Evolutionary conservation across 148 eudicot genomes (phyloP).

Genomic region (Dysphania ambrosioides): DNA sequence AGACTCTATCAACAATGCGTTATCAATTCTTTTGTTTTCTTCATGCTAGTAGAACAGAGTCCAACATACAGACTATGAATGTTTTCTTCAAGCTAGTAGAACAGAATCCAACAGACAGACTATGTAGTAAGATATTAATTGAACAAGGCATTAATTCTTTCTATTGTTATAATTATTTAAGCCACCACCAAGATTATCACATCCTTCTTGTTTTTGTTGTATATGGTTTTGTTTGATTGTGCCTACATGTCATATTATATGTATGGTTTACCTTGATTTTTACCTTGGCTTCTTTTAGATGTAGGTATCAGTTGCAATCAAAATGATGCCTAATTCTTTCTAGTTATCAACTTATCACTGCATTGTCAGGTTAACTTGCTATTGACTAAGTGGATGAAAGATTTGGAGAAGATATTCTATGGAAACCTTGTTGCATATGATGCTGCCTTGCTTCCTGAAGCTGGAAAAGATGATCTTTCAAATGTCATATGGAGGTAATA

Average conservation of each 20-base stretch:
- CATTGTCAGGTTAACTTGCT: slow-evolving; percentile 81
- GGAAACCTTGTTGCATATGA: slow-evolving; percentile 95
- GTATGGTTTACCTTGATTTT: not conserved
- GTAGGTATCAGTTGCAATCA: not conserved
- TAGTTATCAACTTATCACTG: slow-evolving; percentile 3
- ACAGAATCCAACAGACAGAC: no score
- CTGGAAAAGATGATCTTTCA: slow-evolving; percentile 70
- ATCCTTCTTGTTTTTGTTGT: not conserved
- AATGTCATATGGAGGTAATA: slow-evolving; percentile 78
- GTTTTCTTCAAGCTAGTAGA: no score
- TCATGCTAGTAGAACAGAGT: no score
- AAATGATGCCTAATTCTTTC: not conserved
- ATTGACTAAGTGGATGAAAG: slow-evolving; percentile 91
- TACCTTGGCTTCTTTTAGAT: not conserved
- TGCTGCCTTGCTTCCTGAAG: slow-evolving; percentile 76
- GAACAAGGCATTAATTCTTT: no score
- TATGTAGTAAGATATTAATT: no score
- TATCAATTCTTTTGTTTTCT: no score
- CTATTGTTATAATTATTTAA: not conserved
- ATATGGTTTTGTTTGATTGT: not conserved
- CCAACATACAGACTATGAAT: no score
- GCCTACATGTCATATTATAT: not conserved
- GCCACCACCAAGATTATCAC: not conserved
- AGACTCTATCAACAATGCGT: no score
- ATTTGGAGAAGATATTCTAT: slow-evolving; percentile 89